Evolutionary conservation across 345 rosid genomes (phyloP), one percentile per base, ranked within the genome.

Genomic region (Moringa oleifera): DNA sequence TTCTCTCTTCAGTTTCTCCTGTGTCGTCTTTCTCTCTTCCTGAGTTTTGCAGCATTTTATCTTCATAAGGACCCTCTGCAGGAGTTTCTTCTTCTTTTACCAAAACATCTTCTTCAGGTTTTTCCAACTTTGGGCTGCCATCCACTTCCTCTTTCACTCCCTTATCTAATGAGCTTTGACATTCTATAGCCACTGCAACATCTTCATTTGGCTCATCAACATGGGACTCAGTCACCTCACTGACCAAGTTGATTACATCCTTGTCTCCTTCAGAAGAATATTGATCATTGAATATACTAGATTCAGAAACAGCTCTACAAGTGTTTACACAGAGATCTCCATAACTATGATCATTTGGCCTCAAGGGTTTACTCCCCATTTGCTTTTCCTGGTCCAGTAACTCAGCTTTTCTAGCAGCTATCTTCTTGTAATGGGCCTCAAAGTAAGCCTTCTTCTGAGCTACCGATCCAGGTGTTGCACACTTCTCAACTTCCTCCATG

Each of bases 381-480:
- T 60, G 79, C 74, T 77, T 83, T 81, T 84, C 88, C 79, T 82
- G 85, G 66, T 79, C 84, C 72, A 74, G 59, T 20, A 82, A 71
- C 75, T 88, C 93, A 25, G 96, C 88, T 76, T 94, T 88, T 70
- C 79, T 83, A 28, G 90, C 89, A 66, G 97, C 95, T 61, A 88
- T 81, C 77, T 82, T 90, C 79, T 82, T 90, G 83, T 90, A 88
- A 77, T 90, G 99, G 51, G 95, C 96, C 80, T 94, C 99, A 53
- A 94, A 94, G 74, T 86, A 94, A 50, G 99, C 97, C 57, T 78
- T 87, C 71, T 94, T 94, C 71, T 82, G 77, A 70, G 99, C 99
- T 10, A 93, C 99, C 31, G 99, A 90, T n/a, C 99, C 99, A 9
- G 91, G 96, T 4, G 95, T 85, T 10, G 97, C 96, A 77, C 88